These are phyloP conservation scores for Craterostigma plantagineum DNA, from an alignment of 257 asterid species.

Conservation along the genomic window DNA sequence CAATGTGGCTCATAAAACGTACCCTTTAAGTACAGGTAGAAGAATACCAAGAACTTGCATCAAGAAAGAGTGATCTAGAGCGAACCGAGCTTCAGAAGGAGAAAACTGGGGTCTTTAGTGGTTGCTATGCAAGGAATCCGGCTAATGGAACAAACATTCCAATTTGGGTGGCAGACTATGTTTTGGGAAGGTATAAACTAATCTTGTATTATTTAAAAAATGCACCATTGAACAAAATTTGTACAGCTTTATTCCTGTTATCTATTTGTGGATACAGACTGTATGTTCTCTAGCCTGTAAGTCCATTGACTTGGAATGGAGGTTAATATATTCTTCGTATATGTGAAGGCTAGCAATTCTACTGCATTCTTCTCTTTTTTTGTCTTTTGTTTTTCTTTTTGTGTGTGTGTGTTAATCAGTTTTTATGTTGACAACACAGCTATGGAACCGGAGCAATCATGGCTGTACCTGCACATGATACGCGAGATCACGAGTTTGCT, in stretches of 20 bases:
- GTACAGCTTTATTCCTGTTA: no score
- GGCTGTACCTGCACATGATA: conserved; percentile 99
- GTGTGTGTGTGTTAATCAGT: no score
- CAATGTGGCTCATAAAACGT: conserved; percentile 8
- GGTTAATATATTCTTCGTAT: neutral
- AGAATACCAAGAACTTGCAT: conserved; percentile 72
- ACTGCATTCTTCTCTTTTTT: neutral
- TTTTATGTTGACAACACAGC: conserved; percentile 29
- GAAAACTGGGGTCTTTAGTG: conserved; percentile 82
- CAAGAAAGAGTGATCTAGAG: conserved; percentile 90
- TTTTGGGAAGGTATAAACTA: conserved; percentile 57
- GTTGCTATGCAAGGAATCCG: conserved; percentile 86
- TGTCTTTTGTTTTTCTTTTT: conserved; percentile 11
- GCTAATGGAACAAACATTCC: conserved; percentile 70
- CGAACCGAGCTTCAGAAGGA: conserved; percentile 97
- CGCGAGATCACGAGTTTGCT: conserved; percentile 91
- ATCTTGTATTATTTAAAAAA: no score
- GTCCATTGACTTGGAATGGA: no score
- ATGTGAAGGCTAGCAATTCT: neutral
- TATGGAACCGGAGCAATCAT: conserved; percentile 99
- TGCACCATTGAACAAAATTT: no score
- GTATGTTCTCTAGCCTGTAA: neutral
- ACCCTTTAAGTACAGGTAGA: conserved; percentile 44
- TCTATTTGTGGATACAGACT: neutral
- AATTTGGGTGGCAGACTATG: conserved; percentile 96